Percentiles rank a stretch among this genome's conserved stretches.
Conservation (phyloP, 2,329 filamentous ascomycete species). For the Pestalotiopsis fici region DNA sequence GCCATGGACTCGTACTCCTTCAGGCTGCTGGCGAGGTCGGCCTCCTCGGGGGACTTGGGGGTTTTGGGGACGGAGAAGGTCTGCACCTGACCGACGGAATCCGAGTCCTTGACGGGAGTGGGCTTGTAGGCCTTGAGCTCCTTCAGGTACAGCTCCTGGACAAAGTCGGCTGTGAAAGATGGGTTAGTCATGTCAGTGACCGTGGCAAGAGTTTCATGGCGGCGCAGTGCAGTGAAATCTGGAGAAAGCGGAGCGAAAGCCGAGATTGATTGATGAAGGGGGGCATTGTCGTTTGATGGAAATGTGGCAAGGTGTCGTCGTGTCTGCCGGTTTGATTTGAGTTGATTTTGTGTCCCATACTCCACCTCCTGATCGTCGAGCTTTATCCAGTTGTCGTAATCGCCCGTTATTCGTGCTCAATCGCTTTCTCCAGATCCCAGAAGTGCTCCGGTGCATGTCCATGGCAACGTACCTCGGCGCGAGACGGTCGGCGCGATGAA, state of each 20-base stretch:
- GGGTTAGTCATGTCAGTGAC: background rate
- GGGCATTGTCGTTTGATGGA: background rate
- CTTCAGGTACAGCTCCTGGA: constrained; percentile 96
- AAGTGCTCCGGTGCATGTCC: background rate
- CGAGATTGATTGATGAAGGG: background rate
- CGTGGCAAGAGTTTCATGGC: background rate
- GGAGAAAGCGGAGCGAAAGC: background rate
- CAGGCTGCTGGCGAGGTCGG: constrained; percentile 87
- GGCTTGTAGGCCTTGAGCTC: constrained; percentile 96
- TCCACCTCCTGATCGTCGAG: constrained; percentile 1
- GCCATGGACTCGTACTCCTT: constrained; percentile 93
- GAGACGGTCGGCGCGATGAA: constrained; percentile 64
- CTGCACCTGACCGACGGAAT: constrained; percentile 88
- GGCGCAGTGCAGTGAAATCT: background rate
- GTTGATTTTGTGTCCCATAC: background rate
- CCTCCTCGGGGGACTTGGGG: constrained; percentile 88
- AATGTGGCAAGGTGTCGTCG: background rate
- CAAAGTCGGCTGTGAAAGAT: constrained; percentile 75
- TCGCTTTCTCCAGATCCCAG: background rate
- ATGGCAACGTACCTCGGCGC: constrained; percentile 56
- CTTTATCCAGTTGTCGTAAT: background rate
- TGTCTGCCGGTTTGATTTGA: background rate
- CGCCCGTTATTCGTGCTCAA: background rate
- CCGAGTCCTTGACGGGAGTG: constrained; percentile 77
- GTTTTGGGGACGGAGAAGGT: constrained; percentile 80